Conservation (phyloP, 148 eudicot genomes). For the Chenopodium suecicum region DNA sequence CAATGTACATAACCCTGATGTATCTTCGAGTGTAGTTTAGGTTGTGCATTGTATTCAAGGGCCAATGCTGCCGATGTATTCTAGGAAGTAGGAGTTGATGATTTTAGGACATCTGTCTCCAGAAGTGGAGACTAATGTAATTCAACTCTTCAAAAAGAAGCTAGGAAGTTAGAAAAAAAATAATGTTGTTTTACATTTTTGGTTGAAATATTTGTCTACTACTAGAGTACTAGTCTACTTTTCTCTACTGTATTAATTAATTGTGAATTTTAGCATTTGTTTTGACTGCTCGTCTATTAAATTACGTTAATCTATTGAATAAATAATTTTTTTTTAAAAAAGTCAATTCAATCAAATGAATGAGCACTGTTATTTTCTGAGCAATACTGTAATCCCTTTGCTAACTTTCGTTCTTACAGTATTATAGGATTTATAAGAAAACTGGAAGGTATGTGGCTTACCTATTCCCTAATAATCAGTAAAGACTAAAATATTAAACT, state of each 20-base stretch:
- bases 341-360: too few species aligned
- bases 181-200: neutral
- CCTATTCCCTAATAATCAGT: too few species aligned
- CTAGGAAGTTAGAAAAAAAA: neutral
- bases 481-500: too few species aligned
- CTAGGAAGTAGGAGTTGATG: neutral
- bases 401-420: too few species aligned
- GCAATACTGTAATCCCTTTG: too few species aligned
- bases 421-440: too few species aligned
- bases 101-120: neutral
- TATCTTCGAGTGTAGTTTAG: constrained; percentile 10
- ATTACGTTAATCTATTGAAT: neutral
- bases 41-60: neutral
- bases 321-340: too few species aligned
- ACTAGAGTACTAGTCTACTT: neutral
- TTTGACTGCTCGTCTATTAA: neutral
- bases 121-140: neutral
- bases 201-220: neutral
- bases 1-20: neutral
- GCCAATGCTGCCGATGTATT: neutral
- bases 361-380: too few species aligned
- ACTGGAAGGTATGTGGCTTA: too few species aligned
- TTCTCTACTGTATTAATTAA: neutral
- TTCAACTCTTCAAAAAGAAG: neutral
- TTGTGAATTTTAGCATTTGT: neutral